Evolutionary conservation across 2,329 filamentous ascomycete genomes (phyloP), one percentile per base, ranked within the genome.

Genomic region (Cercospora canescens): DNA sequence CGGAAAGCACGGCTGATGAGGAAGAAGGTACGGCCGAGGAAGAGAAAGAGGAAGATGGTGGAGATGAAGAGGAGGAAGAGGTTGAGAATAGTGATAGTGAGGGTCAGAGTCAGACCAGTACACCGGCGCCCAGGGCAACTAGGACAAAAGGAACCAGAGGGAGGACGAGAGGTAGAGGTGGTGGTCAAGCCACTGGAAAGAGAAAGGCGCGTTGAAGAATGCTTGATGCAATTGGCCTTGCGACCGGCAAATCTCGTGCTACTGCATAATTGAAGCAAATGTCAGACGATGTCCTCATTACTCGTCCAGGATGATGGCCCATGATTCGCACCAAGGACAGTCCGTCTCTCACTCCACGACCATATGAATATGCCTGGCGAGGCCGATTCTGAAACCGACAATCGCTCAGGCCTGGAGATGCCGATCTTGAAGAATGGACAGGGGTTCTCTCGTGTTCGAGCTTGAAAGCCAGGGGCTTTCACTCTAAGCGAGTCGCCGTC

Each of bases 1-100:
- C 69, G 6, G 74, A 74, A 50, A 70, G 67, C 39, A 71, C 69
- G 12, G 69, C 67, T n/a, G 73, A 72, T 26, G 70, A 72, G 35
- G 67, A 68, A 24, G 72, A 73, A 48, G 71, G 60, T 6, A 70
- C 70, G 2, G 72, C 72, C 8, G 71, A 69, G 14, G 70, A 72
- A 39, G 70, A 72, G 3, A 70, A 70, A 11, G 67, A 71, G 8
- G 73, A 67, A 4, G 70, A 68, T 14, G n/a, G n/a, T n/a, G 72
- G 71, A n/a, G 68, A 71, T 9, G 70, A 71, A 12, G 68, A 71
- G 39, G 65, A 69, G 37, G 71, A 69, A 4, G 69, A 70, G 35
- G 65, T 67, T 16, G 72, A 69, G 11, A 69, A 71, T 5, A 68
- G 70, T 12, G 69, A 70, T 2, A 67, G 68, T 24, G 71, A 71